A percentile compares a stretch with the other conserved stretches of the same genome.
phyloP scores from a whole-genome alignment of 2,329 filamentous ascomycete genomes.

The Botrytis elliptica region DNA sequence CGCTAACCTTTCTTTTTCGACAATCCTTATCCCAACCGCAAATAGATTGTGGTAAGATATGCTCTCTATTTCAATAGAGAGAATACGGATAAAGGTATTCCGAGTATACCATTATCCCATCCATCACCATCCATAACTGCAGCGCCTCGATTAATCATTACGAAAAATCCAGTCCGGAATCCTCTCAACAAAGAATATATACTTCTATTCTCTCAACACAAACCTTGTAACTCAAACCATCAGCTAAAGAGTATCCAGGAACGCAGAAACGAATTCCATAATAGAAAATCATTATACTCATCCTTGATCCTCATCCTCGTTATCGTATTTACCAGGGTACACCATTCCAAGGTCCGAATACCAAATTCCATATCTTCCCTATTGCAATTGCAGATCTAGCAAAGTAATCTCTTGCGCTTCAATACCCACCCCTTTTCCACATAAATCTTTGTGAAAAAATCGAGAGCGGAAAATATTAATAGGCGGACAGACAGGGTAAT shows the following conservation, averaged over 20 bases:
- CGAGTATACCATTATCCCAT: neutral
- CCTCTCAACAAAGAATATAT: neutral
- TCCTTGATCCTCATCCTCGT: neutral
- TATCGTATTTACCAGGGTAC: neutral
- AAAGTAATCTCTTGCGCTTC: neutral
- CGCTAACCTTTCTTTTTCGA: neutral
- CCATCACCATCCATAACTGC: neutral
- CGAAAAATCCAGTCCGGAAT: neutral
- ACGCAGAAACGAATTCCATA: neutral
- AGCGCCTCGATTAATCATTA: too few species aligned
- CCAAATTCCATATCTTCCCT: neutral
- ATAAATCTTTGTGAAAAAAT: neutral
- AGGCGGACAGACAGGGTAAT: neutral
- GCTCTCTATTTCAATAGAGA: rapidly evolving
- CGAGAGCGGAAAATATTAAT: neutral
- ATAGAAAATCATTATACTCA: neutral
- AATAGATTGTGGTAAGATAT: rapidly evolving
- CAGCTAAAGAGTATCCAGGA: neutral
- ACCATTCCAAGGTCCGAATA: neutral
- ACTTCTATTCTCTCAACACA: rapidly evolving
- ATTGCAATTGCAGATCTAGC: neutral
- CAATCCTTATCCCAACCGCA: neutral
- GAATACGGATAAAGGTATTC: neutral
- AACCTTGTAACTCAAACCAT: neutral
- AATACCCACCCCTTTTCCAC: neutral